Evolutionary conservation across 2,329 filamentous ascomycete genomes (phyloP).

Genomic region (Fusarium oxysporum): DNA sequence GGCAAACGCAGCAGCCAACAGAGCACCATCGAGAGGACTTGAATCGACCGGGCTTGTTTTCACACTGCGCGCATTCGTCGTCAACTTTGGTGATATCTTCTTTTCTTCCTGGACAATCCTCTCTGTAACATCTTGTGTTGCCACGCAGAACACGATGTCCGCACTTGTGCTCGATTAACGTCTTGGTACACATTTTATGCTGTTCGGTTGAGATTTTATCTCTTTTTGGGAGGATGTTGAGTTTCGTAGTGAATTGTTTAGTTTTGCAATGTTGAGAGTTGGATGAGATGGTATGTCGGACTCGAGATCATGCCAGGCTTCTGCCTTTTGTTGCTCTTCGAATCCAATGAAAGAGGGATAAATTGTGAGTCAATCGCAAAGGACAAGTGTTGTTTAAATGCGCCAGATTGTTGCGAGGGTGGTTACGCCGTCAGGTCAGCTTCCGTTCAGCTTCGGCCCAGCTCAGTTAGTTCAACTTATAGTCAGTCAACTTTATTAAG

Average conservation of each 20-base stretch:
- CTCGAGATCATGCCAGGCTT: background rate
- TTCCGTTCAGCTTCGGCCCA: background rate
- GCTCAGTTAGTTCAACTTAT: background rate
- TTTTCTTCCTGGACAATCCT: conserved; percentile 47
- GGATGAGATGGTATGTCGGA: background rate
- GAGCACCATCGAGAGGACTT: conserved; percentile 54
- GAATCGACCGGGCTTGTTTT: conserved; percentile 43
- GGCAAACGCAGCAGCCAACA: conserved; percentile 49
- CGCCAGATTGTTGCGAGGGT: conserved; percentile 5
- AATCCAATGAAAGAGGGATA: background rate
- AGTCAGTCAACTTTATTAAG: background rate
- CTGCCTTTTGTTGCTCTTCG: background rate
- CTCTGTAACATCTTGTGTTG: conserved; percentile 51
- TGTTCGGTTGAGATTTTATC: background rate
- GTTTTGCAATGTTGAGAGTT: background rate
- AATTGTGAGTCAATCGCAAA: background rate
- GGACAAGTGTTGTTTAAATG: conserved; percentile 6
- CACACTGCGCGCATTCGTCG: conserved; percentile 52
- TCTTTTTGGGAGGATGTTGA: background rate
- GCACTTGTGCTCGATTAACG: conserved; percentile 52
- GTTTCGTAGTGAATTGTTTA: background rate
- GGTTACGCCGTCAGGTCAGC: conserved; percentile 14
- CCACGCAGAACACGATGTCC: conserved; percentile 52
- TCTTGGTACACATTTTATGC: conserved; percentile 50
- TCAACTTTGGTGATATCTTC: conserved; percentile 48